phyloP scores from a whole-genome alignment of 2,329 filamentous ascomycete genomes.

The Aureobasidium sp. region DNA sequence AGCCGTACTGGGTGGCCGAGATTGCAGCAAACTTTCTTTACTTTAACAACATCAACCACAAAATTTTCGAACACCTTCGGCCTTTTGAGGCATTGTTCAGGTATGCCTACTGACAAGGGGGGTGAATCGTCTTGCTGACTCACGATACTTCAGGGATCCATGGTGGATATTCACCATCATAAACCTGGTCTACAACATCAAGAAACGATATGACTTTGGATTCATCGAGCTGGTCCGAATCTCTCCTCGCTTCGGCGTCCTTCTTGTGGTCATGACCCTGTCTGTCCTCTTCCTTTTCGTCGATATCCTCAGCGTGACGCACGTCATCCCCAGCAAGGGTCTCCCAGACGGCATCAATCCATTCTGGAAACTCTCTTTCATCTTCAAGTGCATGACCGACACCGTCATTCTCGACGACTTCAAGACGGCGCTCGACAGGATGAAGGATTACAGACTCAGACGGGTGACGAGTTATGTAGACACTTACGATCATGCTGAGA shows the following conservation, averaged over 20 bases:
- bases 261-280: conserved; percentile 55
- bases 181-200: conserved; percentile 57
- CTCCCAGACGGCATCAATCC: conserved; percentile 53
- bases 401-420: conserved; percentile 62
- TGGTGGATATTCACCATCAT: conserved; percentile 61
- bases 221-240: conserved; percentile 52
- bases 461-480: conserved; percentile 20
- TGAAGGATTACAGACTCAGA: conserved; percentile 40
- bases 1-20: conserved; percentile 59
- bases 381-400: conserved; percentile 55
- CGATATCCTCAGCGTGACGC: conserved; percentile 54
- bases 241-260: conserved; percentile 57
- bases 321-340: conserved; percentile 24
- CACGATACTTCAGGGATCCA: conserved; percentile 48
- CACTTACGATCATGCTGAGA: not conserved
- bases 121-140: too few relatives aligned
- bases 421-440: conserved; percentile 50
- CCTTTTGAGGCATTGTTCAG: conserved; percentile 52
- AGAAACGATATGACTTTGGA: conserved; percentile 53
- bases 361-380: conserved; percentile 58
- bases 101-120: too few relatives aligned
- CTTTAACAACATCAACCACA: conserved; percentile 37
- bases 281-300: conserved; percentile 55
- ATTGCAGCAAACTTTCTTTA: conserved; percentile 60
- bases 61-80: conserved; percentile 34